Conservation (phyloP, 129 eudicot genomes). For the Helichrysum umbraculigerum region DNA sequence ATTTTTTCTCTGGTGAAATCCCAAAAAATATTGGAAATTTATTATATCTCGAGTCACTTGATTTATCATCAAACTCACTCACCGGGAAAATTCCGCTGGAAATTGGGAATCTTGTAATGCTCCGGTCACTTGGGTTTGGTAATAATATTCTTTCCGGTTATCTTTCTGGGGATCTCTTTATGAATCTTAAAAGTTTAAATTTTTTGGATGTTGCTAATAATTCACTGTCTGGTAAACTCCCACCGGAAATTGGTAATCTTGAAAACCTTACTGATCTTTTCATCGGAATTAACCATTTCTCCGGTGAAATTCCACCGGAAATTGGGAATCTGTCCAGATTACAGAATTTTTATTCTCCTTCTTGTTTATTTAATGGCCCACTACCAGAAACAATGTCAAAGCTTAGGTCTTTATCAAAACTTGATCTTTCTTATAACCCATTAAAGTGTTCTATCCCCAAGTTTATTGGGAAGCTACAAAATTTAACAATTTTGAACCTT, state of each 20-base stretch:
- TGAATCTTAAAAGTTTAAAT: slow-evolving; percentile 33
- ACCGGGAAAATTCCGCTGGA: slow-evolving; percentile 54
- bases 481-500: slow-evolving; percentile 51
- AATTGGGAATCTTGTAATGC: slow-evolving; percentile 34
- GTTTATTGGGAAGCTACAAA: slow-evolving; percentile 40
- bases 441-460: slow-evolving; percentile 53
- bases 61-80: slow-evolving; percentile 41
- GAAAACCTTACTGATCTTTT: slow-evolving; percentile 49
- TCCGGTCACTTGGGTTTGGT: slow-evolving; percentile 54
- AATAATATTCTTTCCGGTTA: slow-evolving; percentile 55
- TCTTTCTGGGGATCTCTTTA: slow-evolving; percentile 38
- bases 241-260: slow-evolving; percentile 50
- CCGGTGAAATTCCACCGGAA: slow-evolving; percentile 61
- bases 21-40: slow-evolving; percentile 41
- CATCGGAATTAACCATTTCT: slow-evolving; percentile 56
- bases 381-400: slow-evolving; percentile 55
- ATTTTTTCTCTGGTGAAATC: slow-evolving; percentile 50
- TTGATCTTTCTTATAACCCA: slow-evolving; percentile 67
- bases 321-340: slow-evolving; percentile 53
- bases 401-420: slow-evolving; percentile 39
- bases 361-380: slow-evolving; percentile 54
- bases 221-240: slow-evolving; percentile 51
- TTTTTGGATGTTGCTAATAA: slow-evolving; percentile 69
- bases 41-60: slow-evolving; percentile 39
- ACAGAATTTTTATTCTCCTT: slow-evolving; percentile 44